Base-by-base conservation (phyloP, 306 rosid genomes). In the Amphicarpaea edgeworthii region DNA sequence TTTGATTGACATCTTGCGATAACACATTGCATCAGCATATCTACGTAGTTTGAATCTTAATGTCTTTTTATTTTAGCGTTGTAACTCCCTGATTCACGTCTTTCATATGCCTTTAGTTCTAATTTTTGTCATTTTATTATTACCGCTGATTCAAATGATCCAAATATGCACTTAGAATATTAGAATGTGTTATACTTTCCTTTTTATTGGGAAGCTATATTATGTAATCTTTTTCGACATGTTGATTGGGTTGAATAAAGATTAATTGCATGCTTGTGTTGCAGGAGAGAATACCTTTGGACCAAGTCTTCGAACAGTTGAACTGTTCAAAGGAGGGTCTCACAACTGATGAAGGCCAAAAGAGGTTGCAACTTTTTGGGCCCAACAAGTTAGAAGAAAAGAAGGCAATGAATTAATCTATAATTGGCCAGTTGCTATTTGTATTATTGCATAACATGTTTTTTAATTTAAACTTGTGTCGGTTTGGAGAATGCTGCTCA, bases 301-400 rank as follows among this genome's bases (percentile, higher is more conserved):
- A 83, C 15, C 91, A 91, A 86, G 97, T 91, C 14, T 91, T 91
- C 53, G 77, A 76, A 23, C 87, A 86, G 47, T 28, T 91, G 70
- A 78, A 75, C 16, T 89, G 91, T 82, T 40, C 97, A 7, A 85
- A 76, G 60, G 91, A 87, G 2, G 97, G 97, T 45, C 78, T 91
- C 50, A 73, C 94, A 34, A 76, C 43, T 30, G 94, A 87, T 16
- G 92, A 89, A 74, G 97, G 91, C 14, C 80, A 75, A 46, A 78
- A 72, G 70, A 87, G 97, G 69, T 26, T 89, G n/a, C 55, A 64
- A 58, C 41, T 91, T 68, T 91, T 91, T 67, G 97, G 97, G 6
- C 93, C 81, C 30, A 91, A 91, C 80, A 91, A 89, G 76, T 85
- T 91, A 1, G 92, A 91, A 80, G 97, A 91, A 65, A 89, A 91